phyloP scores from a whole-genome alignment of 306 rosid genomes.

The Heteromeles arbutifolia region DNA sequence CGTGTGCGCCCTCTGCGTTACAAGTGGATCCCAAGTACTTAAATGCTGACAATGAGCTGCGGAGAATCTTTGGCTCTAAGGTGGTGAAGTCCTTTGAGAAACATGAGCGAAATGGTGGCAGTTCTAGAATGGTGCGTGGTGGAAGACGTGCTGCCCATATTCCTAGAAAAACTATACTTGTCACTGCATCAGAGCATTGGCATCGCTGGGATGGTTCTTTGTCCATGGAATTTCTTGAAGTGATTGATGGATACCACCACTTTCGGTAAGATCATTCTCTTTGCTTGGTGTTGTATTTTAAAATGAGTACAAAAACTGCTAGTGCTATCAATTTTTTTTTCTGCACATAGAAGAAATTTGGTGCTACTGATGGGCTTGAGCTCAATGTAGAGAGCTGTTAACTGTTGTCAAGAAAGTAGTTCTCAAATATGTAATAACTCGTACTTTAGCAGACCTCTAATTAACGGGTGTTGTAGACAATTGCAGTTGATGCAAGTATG shows the following conservation, averaged over 20 bases:
- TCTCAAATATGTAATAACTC: neutral
- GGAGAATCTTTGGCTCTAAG: constrained; percentile 90
- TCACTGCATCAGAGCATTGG: constrained; percentile 79
- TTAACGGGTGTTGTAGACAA: neutral
- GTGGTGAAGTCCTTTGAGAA: constrained; percentile 86
- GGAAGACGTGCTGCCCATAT: constrained; percentile 57
- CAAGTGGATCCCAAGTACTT: constrained; percentile 80
- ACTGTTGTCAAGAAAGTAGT: neutral
- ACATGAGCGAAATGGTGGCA: constrained; percentile 62
- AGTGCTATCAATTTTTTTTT: neutral
- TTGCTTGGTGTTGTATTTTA: constrained; percentile 1
- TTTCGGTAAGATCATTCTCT: constrained; percentile 47
- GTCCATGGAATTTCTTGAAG: constrained; percentile 69
- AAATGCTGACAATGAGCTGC: constrained; percentile 86
- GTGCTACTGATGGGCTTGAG: neutral
- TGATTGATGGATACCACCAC: constrained; percentile 54
- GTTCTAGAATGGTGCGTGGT: constrained; percentile 78
- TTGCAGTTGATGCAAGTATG: neutral
- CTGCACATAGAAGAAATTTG: neutral
- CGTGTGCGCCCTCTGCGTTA: constrained; percentile 26
- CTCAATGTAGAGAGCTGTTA: neutral
- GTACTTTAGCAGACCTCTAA: neutral
- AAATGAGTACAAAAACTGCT: neutral
- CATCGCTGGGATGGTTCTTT: constrained; percentile 85
- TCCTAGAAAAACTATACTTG: constrained; percentile 66